phyloP scores from a whole-genome alignment of 148 eudicot species.

The Limonium bicolor region DNA sequence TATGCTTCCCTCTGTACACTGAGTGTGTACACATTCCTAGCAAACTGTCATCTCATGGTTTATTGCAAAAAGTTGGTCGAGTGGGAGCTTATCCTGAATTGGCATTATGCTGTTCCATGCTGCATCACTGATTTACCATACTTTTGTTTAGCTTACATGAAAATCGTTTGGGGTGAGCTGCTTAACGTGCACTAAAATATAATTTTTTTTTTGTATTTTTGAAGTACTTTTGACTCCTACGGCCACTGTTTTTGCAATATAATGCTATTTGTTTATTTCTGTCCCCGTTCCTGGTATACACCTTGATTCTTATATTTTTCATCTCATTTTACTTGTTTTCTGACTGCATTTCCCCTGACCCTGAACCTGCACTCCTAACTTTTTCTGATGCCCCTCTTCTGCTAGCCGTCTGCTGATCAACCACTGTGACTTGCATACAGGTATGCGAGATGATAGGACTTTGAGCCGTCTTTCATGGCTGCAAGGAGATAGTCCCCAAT shows the following conservation, averaged over 20 bases:
- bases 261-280: background rate
- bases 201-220: too few species aligned
- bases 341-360: background rate
- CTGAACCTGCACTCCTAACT: too few species aligned
- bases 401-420: background rate
- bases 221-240: too few species aligned
- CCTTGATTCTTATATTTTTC: background rate
- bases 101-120: background rate
- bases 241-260: too few species aligned
- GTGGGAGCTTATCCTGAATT: background rate
- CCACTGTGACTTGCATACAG: conserved; percentile 16
- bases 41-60: too few species aligned
- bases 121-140: background rate
- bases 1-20: conserved; percentile 10
- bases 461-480: conserved; percentile 44
- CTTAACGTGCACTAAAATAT: too few species aligned
- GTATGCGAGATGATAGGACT: conserved; percentile 35
- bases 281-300: background rate
- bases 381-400: background rate
- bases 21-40: background rate
- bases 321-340: background rate
- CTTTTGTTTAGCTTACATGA: background rate
- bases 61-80: too few species aligned
- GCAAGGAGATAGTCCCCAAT: conserved; percentile 44
- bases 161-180: background rate